Base-by-base conservation (phyloP, 192 early-diverging fungal species). In the Podila horticola region DNA sequence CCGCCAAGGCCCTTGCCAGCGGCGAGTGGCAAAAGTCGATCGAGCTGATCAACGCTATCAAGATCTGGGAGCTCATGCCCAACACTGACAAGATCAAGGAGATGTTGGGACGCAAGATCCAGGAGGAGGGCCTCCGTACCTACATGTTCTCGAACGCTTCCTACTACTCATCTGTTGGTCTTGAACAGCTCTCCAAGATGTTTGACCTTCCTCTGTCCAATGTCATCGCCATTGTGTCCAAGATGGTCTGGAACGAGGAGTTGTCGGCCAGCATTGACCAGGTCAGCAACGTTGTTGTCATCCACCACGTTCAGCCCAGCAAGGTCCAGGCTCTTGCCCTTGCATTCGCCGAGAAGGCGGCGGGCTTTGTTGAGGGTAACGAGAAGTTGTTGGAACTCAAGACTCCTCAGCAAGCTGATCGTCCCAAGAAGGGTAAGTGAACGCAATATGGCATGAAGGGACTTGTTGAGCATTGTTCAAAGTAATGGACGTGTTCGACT, bases 231-330 rank as follows among this genome's bases (percentile, higher is more conserved):
- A 91, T 97, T 74, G 87, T 98, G 12, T 89, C 96, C 58, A 94
- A 96, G 87, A 95, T 99, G 96, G 95, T 99, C 72, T 95, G 93
- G 85, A 90, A 91, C 75, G 94, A 95, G 73, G 96, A 99, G 85
- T 82, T 99, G 29, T 84, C 91, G 55, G 98, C 95, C 38, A 93
- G 92, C 34, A 87, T 99, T 61, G 94, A 97, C 83, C 93, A 95
- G 76, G 92, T 95, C 38, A 87, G 86, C 50, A 89, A 92, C 60
- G 90, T 89, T 61, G 87, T 99, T 64, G 89, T 96, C 26, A 86
- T 99, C 63, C 91, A 96, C 84, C 91, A 90, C 83, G 90, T 93
- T 74, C 90, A 89, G 63, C 83, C 87, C 61, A 91, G 90, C 59
- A 89, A 85, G 38, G 85, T 99, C 49, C 95, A 99, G 87, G 88